Conservation (phyloP, 768 basidiomycete species). For the Tubosaeta brunneosetosa region DNA sequence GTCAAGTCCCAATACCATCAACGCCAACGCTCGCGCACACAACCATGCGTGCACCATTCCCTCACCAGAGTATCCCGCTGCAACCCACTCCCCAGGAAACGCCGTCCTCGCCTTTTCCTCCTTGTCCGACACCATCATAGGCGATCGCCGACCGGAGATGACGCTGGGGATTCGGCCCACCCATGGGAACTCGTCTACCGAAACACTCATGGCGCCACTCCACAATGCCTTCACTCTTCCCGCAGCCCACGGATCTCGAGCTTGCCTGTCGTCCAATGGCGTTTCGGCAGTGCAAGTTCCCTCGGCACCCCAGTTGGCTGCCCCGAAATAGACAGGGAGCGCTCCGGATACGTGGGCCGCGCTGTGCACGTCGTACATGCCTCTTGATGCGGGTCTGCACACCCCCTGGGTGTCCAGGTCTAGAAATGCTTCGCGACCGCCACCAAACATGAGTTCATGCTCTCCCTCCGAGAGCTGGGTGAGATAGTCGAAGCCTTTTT, state of each 20-base stretch:
- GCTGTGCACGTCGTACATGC: constrained; percentile 32
- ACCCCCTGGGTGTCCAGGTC: constrained; percentile 4
- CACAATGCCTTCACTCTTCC: constrained; percentile 54
- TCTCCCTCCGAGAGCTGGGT: constrained; percentile 51
- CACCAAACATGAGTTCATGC: constrained; percentile 64
- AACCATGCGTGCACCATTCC: constrained; percentile 73
- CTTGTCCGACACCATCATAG: constrained; percentile 9
- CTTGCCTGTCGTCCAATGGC: constrained; percentile 4
- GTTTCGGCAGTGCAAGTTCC: constrained; percentile 15
- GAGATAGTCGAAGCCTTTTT: constrained; percentile 57
- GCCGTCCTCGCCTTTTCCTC: constrained; percentile 7
- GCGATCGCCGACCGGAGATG: constrained; percentile 40
- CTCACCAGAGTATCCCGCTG: constrained; percentile 67
- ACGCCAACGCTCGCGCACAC: constrained; percentile 52
- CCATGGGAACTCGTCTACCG: constrained; percentile 63
- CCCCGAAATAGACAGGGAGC: constrained; percentile 52
- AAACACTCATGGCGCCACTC: constrained; percentile 62
- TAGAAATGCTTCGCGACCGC: constrained; percentile 38
- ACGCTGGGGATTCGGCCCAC: constrained; percentile 55
- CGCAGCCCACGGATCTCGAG: constrained; percentile 30
- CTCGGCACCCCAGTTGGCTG: constrained; percentile 40
- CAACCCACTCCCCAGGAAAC: constrained; percentile 62
- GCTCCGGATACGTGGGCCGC: constrained; percentile 45
- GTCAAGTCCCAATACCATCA: constrained; percentile 51
- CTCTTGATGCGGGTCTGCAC: constrained; percentile 26